Evolutionary conservation across 768 basidiomycete species (phyloP).

Genomic region (Russula sp.): DNA sequence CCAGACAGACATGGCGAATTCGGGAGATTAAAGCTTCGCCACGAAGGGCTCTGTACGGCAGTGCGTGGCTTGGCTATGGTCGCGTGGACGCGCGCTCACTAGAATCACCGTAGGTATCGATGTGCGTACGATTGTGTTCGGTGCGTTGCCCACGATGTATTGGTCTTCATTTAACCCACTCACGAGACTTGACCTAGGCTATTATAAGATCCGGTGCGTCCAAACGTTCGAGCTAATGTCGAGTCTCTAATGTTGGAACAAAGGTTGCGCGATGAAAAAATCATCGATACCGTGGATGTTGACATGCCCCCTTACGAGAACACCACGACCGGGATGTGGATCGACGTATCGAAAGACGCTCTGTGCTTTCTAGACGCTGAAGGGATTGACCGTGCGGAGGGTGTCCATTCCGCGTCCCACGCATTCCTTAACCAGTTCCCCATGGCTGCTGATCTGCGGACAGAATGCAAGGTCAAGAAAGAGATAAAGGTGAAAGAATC

Average conservation of each 20-base stretch:
- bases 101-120: conserved; percentile 42
- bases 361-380: conserved; percentile 48
- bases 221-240: not conserved
- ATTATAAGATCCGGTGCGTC: conserved; percentile 65
- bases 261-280: conserved; percentile 42
- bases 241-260: not conserved
- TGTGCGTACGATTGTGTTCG: conserved; percentile 65
- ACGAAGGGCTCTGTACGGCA: conserved; percentile 60
- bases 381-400: conserved; percentile 61
- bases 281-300: conserved; percentile 72
- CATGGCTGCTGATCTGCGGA: conserved; percentile 59
- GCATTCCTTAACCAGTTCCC: conserved; percentile 74
- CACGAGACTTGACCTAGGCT: conserved; percentile 41
- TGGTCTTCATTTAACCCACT: not conserved
- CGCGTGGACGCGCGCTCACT: not conserved
- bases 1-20: conserved; percentile 69
- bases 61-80: conserved; percentile 35
- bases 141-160: conserved; percentile 33
- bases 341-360: conserved; percentile 56
- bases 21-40: conserved; percentile 51
- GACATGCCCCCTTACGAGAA: conserved; percentile 73
- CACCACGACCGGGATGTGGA: conserved; percentile 69
- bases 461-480: conserved; percentile 81
- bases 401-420: conserved; percentile 81
- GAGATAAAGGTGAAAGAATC: conserved; percentile 52